These are phyloP conservation scores for Mycena albidolilacea DNA, from an alignment of 768 basidiomycete species.

Conservation along the genomic window DNA sequence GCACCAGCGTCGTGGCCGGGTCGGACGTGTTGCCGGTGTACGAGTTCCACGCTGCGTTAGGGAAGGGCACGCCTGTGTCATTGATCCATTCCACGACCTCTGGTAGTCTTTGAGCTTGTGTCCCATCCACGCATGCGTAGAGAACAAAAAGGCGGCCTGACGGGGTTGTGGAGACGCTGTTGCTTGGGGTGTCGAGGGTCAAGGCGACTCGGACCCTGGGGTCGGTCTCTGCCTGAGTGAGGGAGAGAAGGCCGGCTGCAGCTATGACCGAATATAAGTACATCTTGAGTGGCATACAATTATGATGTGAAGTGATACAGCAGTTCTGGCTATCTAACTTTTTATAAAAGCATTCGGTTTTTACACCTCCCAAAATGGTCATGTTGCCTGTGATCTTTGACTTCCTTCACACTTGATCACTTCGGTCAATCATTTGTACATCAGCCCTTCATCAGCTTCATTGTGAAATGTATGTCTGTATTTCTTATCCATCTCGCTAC, in stretches of 20 bases:
- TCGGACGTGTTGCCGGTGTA: slow-evolving; percentile 20
- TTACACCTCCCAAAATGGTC: slow-evolving; percentile 20
- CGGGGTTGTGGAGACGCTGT: slow-evolving; percentile 19
- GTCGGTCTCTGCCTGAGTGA: slow-evolving; percentile 21
- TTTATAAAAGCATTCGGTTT: not conserved
- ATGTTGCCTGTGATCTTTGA: slow-evolving; percentile 20
- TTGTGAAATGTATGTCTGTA: slow-evolving; percentile 19
- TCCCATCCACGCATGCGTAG: not conserved
- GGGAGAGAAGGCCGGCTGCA: slow-evolving; percentile 19
- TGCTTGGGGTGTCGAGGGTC: slow-evolving; percentile 19
- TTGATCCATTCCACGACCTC: not conserved
- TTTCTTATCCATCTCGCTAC: slow-evolving; percentile 18
- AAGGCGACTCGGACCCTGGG: slow-evolving; percentile 19
- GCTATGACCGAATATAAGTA: slow-evolving; percentile 19
- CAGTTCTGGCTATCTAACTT: slow-evolving; percentile 15
- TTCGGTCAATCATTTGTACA: slow-evolving; percentile 19
- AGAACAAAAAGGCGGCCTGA: slow-evolving; percentile 19
- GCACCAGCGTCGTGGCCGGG: slow-evolving; percentile 20
- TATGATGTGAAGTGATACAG: slow-evolving; percentile 20
- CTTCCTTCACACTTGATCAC: slow-evolving; percentile 15
- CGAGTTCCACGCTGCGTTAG: slow-evolving; percentile 19
- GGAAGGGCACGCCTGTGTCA: slow-evolving; percentile 16
- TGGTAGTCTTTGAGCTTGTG: no score
- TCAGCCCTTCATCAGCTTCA: slow-evolving; percentile 17
- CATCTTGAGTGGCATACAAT: slow-evolving; percentile 21